Conservation (phyloP, 2,329 filamentous ascomycete genomes). For the Nemania diffusa region DNA sequence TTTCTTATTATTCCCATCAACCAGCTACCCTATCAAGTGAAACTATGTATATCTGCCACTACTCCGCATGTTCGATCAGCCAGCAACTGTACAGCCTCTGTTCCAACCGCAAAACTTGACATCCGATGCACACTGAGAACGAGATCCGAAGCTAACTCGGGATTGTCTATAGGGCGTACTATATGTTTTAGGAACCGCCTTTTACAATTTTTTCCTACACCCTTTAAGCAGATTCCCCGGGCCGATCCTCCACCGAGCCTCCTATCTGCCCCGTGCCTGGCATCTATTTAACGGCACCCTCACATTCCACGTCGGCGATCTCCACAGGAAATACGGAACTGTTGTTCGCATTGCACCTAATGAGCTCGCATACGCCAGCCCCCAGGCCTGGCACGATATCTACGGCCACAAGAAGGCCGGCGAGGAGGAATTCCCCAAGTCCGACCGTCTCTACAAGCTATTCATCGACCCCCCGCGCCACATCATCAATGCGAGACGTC, state of each 20-base stretch:
- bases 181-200: constrained; percentile 36
- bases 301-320: constrained; percentile 41
- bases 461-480: constrained; percentile 43
- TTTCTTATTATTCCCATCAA: constrained; percentile 10
- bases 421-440: constrained; percentile 49
- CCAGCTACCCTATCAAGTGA: background rate
- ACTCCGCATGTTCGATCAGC: background rate
- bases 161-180: constrained; percentile 31
- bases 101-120: background rate
- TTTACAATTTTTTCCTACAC: constrained; percentile 47
- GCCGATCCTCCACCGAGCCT: constrained; percentile 44
- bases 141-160: constrained; percentile 26
- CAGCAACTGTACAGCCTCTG: background rate
- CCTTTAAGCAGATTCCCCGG: constrained; percentile 46
- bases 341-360: constrained; percentile 56
- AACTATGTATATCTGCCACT: background rate
- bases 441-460: constrained; percentile 44
- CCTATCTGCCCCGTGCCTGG: constrained; percentile 41
- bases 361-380: constrained; percentile 55
- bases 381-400: constrained; percentile 55
- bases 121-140: background rate
- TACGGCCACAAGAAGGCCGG: constrained; percentile 51
- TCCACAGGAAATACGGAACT: constrained; percentile 54
- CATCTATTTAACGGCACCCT: constrained; percentile 41
- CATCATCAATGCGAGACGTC: constrained; percentile 48